phyloP scores from a whole-genome alignment of 805 yeast genomes.

The Myxozyma udenii region DNA sequence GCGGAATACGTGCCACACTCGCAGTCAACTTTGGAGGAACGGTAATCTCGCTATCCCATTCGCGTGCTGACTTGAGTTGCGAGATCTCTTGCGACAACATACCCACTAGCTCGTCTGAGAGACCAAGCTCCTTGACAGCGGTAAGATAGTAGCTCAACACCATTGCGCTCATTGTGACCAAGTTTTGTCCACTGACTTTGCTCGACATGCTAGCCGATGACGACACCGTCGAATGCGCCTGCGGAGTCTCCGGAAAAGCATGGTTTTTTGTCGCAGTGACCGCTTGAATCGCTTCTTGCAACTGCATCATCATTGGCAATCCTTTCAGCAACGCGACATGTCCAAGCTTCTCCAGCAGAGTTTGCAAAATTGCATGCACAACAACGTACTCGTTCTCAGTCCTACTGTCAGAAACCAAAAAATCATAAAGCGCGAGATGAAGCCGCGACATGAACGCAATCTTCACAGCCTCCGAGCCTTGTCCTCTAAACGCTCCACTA shows the following conservation, averaged over 20 bases:
- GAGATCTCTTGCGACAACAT: constrained; percentile 4
- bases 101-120: constrained; percentile 1
- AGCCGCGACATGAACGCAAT: constrained; percentile 8
- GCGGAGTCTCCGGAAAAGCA: background rate
- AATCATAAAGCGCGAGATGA: constrained; percentile 15
- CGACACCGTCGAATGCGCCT: background rate
- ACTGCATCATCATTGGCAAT: constrained; percentile 23
- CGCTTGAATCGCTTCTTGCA: constrained; percentile 14
- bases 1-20: background rate
- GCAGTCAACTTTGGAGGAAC: constrained; percentile 17
- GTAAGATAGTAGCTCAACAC: constrained; percentile 12
- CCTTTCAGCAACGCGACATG: constrained; percentile 18
- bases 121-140: constrained; percentile 4
- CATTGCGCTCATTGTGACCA: constrained; percentile 9
- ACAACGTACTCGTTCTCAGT: constrained; percentile 30
- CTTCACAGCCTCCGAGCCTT: background rate
- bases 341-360: constrained; percentile 14
- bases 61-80: background rate
- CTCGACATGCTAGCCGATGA: background rate
- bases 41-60: constrained; percentile 8
- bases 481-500: constrained; percentile 1
- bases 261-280: background rate
- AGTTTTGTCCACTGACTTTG: background rate
- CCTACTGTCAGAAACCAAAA: constrained; percentile 6
- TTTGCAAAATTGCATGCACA: constrained; percentile 14